Percentiles rank a stretch among this genome's conserved stretches.
These are phyloP conservation scores for Kurtzmaniella cleridarum DNA, from an alignment of 805 yeast genomes.

Conservation along the genomic window DNA sequence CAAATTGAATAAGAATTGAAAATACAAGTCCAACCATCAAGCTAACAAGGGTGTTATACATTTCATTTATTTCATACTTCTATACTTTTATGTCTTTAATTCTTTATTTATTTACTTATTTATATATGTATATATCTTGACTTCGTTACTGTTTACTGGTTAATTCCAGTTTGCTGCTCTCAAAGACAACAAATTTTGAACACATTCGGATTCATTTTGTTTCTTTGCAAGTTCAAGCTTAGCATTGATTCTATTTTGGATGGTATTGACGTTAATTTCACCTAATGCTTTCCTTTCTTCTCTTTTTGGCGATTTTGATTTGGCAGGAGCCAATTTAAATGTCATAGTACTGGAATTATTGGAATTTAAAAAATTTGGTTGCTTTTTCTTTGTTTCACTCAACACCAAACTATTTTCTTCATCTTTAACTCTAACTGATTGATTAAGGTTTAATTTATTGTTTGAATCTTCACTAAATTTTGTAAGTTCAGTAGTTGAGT, in stretches of 20 bases:
- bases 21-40: too few relatives aligned
- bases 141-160: constrained; percentile 1
- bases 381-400: constrained; percentile 30
- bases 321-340: constrained; percentile 27
- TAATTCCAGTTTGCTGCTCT: constrained; percentile 31
- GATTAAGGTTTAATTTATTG: neutral
- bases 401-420: constrained; percentile 8
- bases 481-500: constrained; percentile 8
- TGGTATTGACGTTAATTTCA: constrained; percentile 14
- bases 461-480: neutral
- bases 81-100: too few relatives aligned
- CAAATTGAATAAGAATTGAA: too few relatives aligned
- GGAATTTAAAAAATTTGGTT: constrained; percentile 26
- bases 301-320: constrained; percentile 15
- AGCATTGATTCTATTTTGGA: constrained; percentile 4
- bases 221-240: constrained; percentile 4
- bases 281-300: constrained; percentile 24
- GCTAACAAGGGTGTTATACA: too few relatives aligned
- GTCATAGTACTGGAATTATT: constrained; percentile 27
- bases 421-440: too few relatives aligned
- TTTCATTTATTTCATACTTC: too few relatives aligned
- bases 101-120: neutral
- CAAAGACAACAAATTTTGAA: constrained; percentile 36
- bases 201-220: constrained; percentile 22
- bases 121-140: constrained; percentile 1